Evolutionary conservation across 2,329 filamentous ascomycete species (phyloP).

Genomic region (Alternaria tenuissima): DNA sequence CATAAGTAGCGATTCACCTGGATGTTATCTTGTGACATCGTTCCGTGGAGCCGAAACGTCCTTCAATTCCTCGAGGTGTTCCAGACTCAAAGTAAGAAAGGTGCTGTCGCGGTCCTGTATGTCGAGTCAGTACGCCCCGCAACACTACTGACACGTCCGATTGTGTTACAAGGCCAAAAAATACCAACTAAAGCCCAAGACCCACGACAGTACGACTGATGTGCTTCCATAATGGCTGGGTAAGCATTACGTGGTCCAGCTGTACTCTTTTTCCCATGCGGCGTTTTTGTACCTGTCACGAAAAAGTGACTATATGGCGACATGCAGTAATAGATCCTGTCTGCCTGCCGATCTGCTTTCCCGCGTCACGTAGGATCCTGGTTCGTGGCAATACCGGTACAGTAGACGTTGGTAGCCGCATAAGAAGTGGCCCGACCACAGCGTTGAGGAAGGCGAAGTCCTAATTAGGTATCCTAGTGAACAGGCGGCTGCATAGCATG

Average conservation of each 20-base stretch:
- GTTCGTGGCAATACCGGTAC: background rate
- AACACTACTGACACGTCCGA: slow-evolving; percentile 7
- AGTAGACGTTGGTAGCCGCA: background rate
- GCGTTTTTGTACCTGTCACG: background rate
- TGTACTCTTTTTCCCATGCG: background rate
- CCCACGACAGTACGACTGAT: slow-evolving; percentile 3
- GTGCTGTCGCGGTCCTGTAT: slow-evolving; percentile 1
- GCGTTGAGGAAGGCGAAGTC: background rate
- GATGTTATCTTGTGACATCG: slow-evolving; percentile 1
- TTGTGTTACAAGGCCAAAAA: slow-evolving; percentile 10
- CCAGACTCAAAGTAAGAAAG: slow-evolving; percentile 7
- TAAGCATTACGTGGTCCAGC: background rate
- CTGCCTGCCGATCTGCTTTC: background rate
- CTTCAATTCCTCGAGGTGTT: background rate
- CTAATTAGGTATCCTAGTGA: background rate
- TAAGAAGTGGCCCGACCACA: background rate
- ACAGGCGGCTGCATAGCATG: background rate
- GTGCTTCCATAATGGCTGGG: background rate
- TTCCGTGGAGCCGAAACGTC: slow-evolving; percentile 1
- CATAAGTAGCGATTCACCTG: background rate
- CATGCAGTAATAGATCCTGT: background rate
- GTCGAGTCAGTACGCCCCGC: slow-evolving; percentile 15
- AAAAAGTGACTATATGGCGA: background rate
- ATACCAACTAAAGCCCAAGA: background rate
- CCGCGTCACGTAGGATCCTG: background rate